Evolutionary conservation across 495 filamentous ascomycete genomes (phyloP).

Genomic region (Xylaria curta): DNA sequence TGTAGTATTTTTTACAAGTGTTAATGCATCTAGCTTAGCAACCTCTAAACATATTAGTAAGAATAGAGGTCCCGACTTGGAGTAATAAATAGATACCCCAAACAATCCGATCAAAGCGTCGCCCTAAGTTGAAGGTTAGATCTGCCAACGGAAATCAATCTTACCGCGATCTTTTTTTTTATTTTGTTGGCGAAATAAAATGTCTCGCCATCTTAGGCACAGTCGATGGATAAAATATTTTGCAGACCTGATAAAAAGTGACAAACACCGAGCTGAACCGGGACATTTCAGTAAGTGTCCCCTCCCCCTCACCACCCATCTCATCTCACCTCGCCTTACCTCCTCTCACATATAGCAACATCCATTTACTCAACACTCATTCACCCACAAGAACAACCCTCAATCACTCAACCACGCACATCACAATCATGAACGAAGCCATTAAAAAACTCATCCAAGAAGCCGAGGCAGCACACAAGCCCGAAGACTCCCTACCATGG

Average conservation of each 20-base stretch:
- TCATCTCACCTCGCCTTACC: background rate
- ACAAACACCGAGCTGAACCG: background rate
- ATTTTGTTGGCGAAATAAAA: background rate
- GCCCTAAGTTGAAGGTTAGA: too few species aligned
- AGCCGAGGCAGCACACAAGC: slow-evolving; percentile 3
- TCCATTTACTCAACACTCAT: background rate
- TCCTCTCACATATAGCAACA: slow-evolving; percentile 7
- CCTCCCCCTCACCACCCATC: background rate
- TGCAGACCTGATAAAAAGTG: background rate
- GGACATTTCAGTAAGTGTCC: background rate
- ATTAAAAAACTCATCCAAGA: slow-evolving; percentile 24
- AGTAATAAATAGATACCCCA: slow-evolving; percentile 20
- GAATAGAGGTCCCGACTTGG: background rate
- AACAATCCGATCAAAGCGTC: background rate
- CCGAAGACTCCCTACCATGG: slow-evolving; percentile 20
- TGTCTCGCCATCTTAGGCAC: background rate
- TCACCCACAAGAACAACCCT: background rate
- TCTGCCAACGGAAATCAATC: background rate
- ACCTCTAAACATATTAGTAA: background rate
- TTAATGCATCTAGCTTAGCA: background rate
- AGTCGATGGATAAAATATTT: background rate
- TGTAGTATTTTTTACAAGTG: background rate
- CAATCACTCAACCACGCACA: background rate
- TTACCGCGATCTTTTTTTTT: background rate
- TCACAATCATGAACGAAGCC: slow-evolving; percentile 26